Conservation (phyloP, 176 grass and related monocot species). For the Chloris gayana region DNA sequence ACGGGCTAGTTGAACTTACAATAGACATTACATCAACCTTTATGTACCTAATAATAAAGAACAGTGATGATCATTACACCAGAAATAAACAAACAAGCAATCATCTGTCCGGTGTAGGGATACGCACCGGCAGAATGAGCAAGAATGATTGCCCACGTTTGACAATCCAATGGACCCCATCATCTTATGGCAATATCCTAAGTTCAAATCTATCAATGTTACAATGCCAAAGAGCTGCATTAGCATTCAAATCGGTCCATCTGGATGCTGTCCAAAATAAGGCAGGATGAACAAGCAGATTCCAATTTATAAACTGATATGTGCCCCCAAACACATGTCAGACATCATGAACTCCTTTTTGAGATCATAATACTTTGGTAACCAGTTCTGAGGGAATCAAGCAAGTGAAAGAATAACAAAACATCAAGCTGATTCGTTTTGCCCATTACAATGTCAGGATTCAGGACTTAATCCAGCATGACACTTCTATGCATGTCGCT, state of each 20-base stretch:
- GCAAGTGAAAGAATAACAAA: not conserved
- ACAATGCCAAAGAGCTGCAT: conserved; percentile 1
- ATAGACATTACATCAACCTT: not conserved
- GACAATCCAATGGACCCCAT: not conserved
- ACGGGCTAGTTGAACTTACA: not conserved
- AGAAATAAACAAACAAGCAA: conserved; percentile 3
- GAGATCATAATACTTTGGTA: not conserved
- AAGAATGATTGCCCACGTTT: not conserved
- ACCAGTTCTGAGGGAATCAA: not conserved
- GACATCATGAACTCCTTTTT: not conserved
- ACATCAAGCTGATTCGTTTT: not conserved
- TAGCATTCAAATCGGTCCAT: not conserved
- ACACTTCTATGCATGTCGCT: not conserved
- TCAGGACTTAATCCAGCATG: not conserved
- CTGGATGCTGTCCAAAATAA: not conserved
- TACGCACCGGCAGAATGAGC: conserved; percentile 6
- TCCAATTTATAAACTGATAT: not conserved
- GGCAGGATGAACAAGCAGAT: not conserved
- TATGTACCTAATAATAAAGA: not conserved
- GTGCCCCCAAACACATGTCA: not conserved
- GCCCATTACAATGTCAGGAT: not conserved
- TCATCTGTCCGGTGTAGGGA: not conserved
- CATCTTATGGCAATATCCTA: not conserved
- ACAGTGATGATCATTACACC: not conserved
- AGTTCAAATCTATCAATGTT: not conserved